These are phyloP conservation scores for Breynia disticha DNA, from an alignment of 441 rosid genomes.

Conservation along the genomic window DNA sequence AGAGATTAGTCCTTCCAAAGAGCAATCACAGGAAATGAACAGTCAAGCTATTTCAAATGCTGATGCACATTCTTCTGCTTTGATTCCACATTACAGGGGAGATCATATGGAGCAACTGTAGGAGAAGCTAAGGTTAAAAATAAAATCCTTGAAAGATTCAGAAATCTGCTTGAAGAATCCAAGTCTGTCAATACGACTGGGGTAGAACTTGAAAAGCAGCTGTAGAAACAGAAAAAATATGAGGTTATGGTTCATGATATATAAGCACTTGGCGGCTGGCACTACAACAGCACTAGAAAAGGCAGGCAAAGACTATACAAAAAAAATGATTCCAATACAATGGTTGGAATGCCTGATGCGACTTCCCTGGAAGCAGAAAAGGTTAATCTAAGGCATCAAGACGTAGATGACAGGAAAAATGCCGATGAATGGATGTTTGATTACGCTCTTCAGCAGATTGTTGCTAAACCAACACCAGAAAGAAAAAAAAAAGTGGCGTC, in stretches of 20 bases:
- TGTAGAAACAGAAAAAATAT: constrained; percentile 45
- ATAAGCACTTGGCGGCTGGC: constrained; percentile 74
- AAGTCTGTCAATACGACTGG: not conserved
- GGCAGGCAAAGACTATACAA: constrained; percentile 25
- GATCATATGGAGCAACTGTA: too few relatives aligned
- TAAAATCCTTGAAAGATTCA: too few relatives aligned
- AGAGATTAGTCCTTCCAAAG: too few relatives aligned
- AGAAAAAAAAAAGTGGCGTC: constrained; percentile 63
- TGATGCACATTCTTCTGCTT: too few relatives aligned
- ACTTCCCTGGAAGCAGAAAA: constrained; percentile 40
- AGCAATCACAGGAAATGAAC: too few relatives aligned
- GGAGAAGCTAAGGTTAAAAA: too few relatives aligned
- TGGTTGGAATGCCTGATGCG: constrained; percentile 6
- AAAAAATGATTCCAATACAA: constrained; percentile 14
- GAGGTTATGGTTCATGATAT: constrained; percentile 64
- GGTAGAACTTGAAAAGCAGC: not conserved
- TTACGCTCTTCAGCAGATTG: constrained; percentile 65
- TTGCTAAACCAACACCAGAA: constrained; percentile 69
- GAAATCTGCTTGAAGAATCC: not conserved
- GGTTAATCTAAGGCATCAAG: constrained; percentile 61
- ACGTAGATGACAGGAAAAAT: constrained; percentile 42
- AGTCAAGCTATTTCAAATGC: too few relatives aligned
- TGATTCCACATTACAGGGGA: too few relatives aligned
- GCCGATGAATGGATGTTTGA: constrained; percentile 93
- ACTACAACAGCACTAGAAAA: constrained; percentile 20